These are phyloP conservation scores for Filosporella fistucella DNA, from an alignment of 495 filamentous ascomycete species.

Conservation along the genomic window DNA sequence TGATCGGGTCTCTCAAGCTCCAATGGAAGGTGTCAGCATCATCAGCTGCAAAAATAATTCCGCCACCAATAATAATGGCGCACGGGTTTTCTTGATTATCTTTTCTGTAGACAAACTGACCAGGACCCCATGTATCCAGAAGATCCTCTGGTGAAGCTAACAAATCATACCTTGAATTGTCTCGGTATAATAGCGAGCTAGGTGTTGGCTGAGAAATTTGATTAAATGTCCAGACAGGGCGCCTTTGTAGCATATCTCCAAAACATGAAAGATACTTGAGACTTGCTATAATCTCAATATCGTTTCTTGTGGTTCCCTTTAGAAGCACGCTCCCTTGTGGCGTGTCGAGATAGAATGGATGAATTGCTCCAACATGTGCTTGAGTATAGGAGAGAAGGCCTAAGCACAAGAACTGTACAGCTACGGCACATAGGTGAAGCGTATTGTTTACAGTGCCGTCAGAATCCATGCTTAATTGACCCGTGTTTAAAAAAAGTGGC, in stretches of 20 bases:
- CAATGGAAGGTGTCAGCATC: neutral
- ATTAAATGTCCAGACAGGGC: too few relatives aligned
- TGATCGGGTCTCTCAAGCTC: neutral
- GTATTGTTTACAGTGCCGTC: neutral
- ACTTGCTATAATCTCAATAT: neutral
- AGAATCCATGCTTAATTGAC: too few relatives aligned
- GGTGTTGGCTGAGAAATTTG: too few relatives aligned
- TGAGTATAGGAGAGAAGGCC: neutral
- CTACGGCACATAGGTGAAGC: neutral
- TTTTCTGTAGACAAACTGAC: conserved; percentile 47
- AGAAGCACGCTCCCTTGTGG: neutral
- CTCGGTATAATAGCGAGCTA: too few relatives aligned
- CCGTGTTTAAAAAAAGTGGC: too few relatives aligned
- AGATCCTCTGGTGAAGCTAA: conserved; percentile 15
- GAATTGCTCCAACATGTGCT: conserved; percentile 2
- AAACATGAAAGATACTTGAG: conserved; percentile 10
- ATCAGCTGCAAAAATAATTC: neutral
- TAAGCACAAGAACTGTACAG: neutral
- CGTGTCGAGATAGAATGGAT: conserved; percentile 1
- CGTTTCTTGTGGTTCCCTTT: neutral
- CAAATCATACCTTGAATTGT: conserved; percentile 2
- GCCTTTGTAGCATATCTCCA: conserved; percentile 1
- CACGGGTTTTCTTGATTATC: conserved; percentile 31
- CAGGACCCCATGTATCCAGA: conserved; percentile 13
- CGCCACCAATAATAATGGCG: neutral